Evolutionary conservation across 2,329 filamentous ascomycete species (phyloP), one percentile per base, ranked within the genome.

Genomic region (Aspergillus melleus): DNA sequence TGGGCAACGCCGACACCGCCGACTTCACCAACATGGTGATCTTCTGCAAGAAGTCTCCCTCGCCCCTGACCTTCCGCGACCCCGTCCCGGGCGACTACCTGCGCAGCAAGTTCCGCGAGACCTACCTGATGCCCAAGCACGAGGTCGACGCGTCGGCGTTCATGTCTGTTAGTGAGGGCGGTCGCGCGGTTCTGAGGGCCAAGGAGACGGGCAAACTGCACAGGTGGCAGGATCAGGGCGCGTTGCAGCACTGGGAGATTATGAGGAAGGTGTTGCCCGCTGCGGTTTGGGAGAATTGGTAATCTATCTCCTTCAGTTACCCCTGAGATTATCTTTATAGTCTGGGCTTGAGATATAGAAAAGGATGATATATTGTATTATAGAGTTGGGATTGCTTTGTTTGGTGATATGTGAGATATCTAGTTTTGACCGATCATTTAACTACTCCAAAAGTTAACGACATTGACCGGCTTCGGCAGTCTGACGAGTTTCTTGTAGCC

Each of bases 11-110:
- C 4, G 76, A 79, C 8, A 75, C 85, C 22, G 79, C 81, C 39
- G 91, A 96, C 71, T 97, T 98, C 74, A 91, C 92, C 72, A 99
- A 99, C 80, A 92, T 98, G 85, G 90, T 98, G 51, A 87, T 98
- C 61, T 97, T 97, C 80, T 99, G 95, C 81, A 88, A 86, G 60
- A 94, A 92, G 77, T 72, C 78, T 26, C 65, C 68, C 24, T 66
- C 64, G 6, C 77, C 79, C 0, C 77, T 92, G 42, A 78, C 72
- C 0, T 98, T 98, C 79, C 84, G 93, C 12, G 70, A 80, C 16
- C 85, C 92, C 0, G 79, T 76, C 0, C 74, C 83, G 6, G 78
- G 79, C 2, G 95, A 99, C 71, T 88, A 85, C 68, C 79, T 96
- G 36, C 84, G 85, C 42, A 96, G 90, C 72, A 80, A 86, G 47